phyloP scores from a whole-genome alignment of 208 protist species.

The Herpetomonas tarakana region DNA sequence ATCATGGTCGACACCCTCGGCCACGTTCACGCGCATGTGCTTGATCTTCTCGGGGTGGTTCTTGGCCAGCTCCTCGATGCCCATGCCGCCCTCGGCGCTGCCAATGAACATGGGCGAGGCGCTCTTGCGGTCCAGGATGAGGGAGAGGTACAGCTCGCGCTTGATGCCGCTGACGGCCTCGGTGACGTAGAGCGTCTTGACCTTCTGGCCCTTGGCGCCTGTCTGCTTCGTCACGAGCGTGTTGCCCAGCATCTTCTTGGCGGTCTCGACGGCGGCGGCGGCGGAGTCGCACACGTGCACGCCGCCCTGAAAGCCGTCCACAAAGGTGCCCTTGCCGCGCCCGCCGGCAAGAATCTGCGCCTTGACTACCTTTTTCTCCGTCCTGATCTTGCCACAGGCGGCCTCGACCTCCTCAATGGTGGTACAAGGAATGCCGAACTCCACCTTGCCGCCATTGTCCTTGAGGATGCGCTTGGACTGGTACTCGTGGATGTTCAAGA shows the following conservation, averaged over 20 bases:
- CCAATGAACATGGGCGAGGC: constrained; percentile 92
- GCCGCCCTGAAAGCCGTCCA: constrained; percentile 95
- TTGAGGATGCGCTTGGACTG: constrained; percentile 91
- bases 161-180: constrained; percentile 90
- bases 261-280: constrained; percentile 83
- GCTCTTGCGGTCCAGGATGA: constrained; percentile 96
- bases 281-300: constrained; percentile 87
- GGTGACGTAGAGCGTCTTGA: constrained; percentile 90
- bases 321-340: constrained; percentile 97
- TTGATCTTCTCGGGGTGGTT: constrained; percentile 95
- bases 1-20: constrained; percentile 90
- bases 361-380: constrained; percentile 96
- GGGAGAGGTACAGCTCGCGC: constrained; percentile 98
- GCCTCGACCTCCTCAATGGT: constrained; percentile 89
- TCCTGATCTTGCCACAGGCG: constrained; percentile 85
- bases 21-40: constrained; percentile 92
- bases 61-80: constrained; percentile 98
- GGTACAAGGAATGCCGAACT: constrained; percentile 88
- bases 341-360: constrained; percentile 99
- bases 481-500: constrained; percentile 93
- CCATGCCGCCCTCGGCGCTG: constrained; percentile 96
- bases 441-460: constrained; percentile 85
- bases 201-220: constrained; percentile 89
- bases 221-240: constrained; percentile 99
- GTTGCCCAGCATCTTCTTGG: constrained; percentile 97